phyloP scores from a whole-genome alignment of 306 rosid species.

The Castanospermum australe region DNA sequence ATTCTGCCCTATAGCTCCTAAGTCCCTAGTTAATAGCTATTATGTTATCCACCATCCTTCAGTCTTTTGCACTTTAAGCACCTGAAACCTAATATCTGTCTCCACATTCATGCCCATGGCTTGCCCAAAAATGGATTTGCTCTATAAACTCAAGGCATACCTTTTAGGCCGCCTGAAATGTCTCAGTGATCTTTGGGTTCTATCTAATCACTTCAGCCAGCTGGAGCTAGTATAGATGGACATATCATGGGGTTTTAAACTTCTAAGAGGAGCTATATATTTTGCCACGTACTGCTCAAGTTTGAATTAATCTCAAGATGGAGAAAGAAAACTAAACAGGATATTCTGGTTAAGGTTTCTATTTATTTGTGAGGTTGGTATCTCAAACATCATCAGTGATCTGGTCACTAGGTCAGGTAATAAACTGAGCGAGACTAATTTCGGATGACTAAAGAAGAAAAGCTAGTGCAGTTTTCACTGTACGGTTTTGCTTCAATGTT shows the following conservation, averaged over 20 bases:
- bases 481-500: background rate
- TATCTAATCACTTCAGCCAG: background rate
- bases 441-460: background rate
- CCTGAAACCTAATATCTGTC: constrained; percentile 30
- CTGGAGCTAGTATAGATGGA: background rate
- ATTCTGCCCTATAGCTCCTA: constrained; percentile 23
- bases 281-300: background rate
- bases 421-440: background rate
- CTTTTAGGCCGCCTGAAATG: background rate
- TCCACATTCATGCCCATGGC: constrained; percentile 7
- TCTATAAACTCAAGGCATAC: background rate
- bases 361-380: background rate
- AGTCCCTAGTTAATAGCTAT: background rate
- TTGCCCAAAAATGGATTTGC: constrained; percentile 25
- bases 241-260: too few relatives aligned
- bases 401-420: background rate
- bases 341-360: background rate
- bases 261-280: background rate
- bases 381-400: background rate
- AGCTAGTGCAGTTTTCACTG: background rate
- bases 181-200: background rate
- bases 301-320: background rate
- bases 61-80: constrained; percentile 37
- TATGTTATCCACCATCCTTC: background rate
- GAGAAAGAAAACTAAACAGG: background rate